Evolutionary conservation across 805 yeast species (phyloP).

Genomic region (Cyberlindnera lachancei): DNA sequence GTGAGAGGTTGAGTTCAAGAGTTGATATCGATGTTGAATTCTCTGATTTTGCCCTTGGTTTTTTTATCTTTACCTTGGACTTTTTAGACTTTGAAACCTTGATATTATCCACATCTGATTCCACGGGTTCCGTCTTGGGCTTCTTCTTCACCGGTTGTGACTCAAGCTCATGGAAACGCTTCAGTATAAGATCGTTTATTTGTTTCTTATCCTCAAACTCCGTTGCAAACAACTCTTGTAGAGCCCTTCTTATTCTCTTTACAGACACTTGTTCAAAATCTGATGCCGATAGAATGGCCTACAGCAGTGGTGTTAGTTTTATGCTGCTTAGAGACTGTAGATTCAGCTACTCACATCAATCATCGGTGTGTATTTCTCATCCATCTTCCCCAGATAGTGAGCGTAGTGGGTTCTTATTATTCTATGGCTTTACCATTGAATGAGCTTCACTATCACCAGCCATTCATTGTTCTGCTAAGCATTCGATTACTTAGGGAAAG

Average conservation of each 20-base stretch:
- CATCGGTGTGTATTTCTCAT: slow-evolving; percentile 43
- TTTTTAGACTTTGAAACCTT: slow-evolving; percentile 13
- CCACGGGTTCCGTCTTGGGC: slow-evolving; percentile 18
- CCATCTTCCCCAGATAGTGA: too few relatives aligned
- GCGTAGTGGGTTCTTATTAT: background rate
- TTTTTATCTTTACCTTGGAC: slow-evolving; percentile 3
- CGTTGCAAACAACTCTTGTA: slow-evolving; percentile 59
- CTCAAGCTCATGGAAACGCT: slow-evolving; percentile 43
- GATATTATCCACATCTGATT: slow-evolving; percentile 11
- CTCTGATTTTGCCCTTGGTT: slow-evolving; percentile 1
- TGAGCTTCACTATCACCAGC: too few relatives aligned
- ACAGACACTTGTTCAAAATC: slow-evolving; percentile 66
- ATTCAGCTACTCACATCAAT: slow-evolving; percentile 44
- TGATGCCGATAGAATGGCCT: slow-evolving; percentile 69
- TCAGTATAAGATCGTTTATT: slow-evolving; percentile 53
- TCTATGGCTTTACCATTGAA: background rate
- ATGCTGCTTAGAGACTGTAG: background rate
- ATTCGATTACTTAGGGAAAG: too few relatives aligned
- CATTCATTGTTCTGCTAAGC: too few relatives aligned
- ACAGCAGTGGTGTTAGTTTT: slow-evolving; percentile 3
- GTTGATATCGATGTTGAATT: slow-evolving; percentile 25
- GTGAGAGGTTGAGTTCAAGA: slow-evolving; percentile 40
- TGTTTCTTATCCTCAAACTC: slow-evolving; percentile 47
- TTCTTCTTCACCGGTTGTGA: slow-evolving; percentile 25
- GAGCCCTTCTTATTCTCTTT: slow-evolving; percentile 59